phyloP scores from a whole-genome alignment of 2,329 filamentous ascomycete genomes.

The Fusarium sp. region DNA sequence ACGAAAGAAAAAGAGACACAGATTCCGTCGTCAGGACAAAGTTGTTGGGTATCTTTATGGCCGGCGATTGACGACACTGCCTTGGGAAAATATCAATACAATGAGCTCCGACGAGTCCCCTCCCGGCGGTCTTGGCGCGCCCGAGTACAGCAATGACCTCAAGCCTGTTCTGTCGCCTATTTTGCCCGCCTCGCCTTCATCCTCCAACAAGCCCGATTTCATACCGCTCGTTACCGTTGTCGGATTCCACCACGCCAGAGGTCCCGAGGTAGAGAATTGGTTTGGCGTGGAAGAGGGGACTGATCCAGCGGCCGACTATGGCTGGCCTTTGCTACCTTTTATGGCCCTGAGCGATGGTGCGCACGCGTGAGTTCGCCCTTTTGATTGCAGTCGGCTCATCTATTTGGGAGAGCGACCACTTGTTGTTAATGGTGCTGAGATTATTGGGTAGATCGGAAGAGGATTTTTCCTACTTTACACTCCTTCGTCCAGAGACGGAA shows the following conservation, averaged over 20 bases:
- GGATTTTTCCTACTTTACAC: conserved; percentile 98
- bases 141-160: conserved; percentile 41
- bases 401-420: not conserved
- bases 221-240: conserved; percentile 81
- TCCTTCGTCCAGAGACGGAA: conserved; percentile 72
- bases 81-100: conserved; percentile 1
- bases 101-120: conserved; percentile 50
- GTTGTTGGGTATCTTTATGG: conserved; percentile 39
- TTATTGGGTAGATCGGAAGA: conserved; percentile 77
- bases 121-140: conserved; percentile 39
- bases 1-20: not conserved
- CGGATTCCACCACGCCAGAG: conserved; percentile 86
- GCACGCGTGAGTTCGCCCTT: conserved; percentile 75
- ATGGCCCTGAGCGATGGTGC: conserved; percentile 97
- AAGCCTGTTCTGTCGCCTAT: conserved; percentile 51
- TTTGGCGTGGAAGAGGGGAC: conserved; percentile 79
- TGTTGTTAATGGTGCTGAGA: conserved; percentile 29
- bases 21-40: not conserved
- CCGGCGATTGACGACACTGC: conserved; percentile 21
- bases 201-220: conserved; percentile 58
- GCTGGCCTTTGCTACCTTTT: conserved; percentile 92
- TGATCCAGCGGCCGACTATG: conserved; percentile 85
- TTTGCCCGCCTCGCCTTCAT: conserved; percentile 48
- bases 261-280: conserved; percentile 94
- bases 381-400: not conserved